Percentiles rank a stretch among this genome's conserved stretches.
phyloP scores from a whole-genome alignment of 257 asterid species.

The Euphrasia confusa region DNA sequence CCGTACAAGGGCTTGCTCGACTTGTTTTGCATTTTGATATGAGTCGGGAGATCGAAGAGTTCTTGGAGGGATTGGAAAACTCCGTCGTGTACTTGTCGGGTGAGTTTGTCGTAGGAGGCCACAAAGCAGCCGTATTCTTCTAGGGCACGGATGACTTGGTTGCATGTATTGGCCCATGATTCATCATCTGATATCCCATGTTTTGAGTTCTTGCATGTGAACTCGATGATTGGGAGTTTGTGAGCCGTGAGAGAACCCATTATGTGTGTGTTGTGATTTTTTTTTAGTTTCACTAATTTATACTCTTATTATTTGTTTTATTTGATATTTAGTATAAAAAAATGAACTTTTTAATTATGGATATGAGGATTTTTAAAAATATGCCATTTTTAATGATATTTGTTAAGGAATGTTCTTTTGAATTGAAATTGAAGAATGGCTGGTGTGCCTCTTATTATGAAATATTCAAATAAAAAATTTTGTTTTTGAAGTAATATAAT shows the following conservation, averaged over 20 bases:
- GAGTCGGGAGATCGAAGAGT: slow-evolving; percentile 58
- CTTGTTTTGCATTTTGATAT: slow-evolving; percentile 55
- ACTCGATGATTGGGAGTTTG: slow-evolving; percentile 46
- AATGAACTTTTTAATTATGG: too few species aligned
- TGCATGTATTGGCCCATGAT: slow-evolving; percentile 41
- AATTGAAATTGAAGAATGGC: too few species aligned
- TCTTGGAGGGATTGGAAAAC: slow-evolving; percentile 36
- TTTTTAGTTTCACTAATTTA: slow-evolving; percentile 1
- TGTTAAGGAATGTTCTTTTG: too few species aligned
- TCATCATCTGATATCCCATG: slow-evolving; percentile 31
- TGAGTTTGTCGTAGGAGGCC: slow-evolving; percentile 42
- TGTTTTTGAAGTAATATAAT: too few species aligned
- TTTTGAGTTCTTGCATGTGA: slow-evolving; percentile 35
- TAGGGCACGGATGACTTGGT: slow-evolving; percentile 40
- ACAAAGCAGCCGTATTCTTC: slow-evolving; percentile 73
- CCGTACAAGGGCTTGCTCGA: slow-evolving; percentile 66
- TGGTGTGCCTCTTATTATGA: too few species aligned
- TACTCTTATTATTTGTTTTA: too few species aligned
- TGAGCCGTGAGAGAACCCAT: slow-evolving; percentile 38
- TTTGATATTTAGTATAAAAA: too few species aligned
- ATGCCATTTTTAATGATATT: too few species aligned
- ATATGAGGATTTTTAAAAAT: too few species aligned
- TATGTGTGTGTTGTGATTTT: background rate
- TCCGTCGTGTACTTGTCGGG: slow-evolving; percentile 31
- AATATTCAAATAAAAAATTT: too few species aligned